Conservation (phyloP, 2,329 filamentous ascomycete genomes). For the Aspergillus pseudonomiae region DNA sequence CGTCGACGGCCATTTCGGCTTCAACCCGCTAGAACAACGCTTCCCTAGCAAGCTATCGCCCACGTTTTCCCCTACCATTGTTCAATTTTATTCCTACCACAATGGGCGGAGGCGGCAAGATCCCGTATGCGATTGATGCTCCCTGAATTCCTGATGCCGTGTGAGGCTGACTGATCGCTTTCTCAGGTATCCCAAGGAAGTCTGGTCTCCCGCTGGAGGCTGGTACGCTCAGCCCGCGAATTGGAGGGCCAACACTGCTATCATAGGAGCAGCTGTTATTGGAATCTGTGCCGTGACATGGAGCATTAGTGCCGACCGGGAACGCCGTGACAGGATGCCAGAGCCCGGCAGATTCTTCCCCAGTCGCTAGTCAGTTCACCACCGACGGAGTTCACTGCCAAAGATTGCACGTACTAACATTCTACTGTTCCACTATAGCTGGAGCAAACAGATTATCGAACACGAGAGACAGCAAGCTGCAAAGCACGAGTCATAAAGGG, state of each 20-base stretch:
- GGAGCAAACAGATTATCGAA: constrained; percentile 72
- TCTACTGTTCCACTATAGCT: constrained; percentile 49
- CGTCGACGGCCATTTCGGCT: constrained; percentile 36
- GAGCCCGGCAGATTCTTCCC: constrained; percentile 78
- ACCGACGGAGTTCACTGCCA: constrained; percentile 8
- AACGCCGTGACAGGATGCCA: constrained; percentile 74
- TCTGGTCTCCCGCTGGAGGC: constrained; percentile 97
- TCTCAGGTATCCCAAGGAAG: constrained; percentile 90
- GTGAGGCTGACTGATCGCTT: constrained; percentile 27
- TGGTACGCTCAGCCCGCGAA: constrained; percentile 96
- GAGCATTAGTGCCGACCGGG: constrained; percentile 73
- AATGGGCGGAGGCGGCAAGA: constrained; percentile 78
- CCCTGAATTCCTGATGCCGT: constrained; percentile 1
- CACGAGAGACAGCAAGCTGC: constrained; percentile 60
- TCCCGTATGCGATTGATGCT: constrained; percentile 60
- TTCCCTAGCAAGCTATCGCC: constrained; percentile 26
- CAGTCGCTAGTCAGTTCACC: constrained; percentile 72
- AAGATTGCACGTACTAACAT: constrained; percentile 21
- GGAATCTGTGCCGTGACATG: constrained; percentile 70
- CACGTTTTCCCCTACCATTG: constrained; percentile 24
- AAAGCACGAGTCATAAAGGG: constrained; percentile 42
- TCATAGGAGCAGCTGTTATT: constrained; percentile 69
- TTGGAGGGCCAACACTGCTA: constrained; percentile 89
- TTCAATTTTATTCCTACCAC: constrained; percentile 33
- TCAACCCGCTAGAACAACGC: constrained; percentile 30